Evolutionary conservation across 768 basidiomycete species (phyloP).

Genomic region (Russula compacta): DNA sequence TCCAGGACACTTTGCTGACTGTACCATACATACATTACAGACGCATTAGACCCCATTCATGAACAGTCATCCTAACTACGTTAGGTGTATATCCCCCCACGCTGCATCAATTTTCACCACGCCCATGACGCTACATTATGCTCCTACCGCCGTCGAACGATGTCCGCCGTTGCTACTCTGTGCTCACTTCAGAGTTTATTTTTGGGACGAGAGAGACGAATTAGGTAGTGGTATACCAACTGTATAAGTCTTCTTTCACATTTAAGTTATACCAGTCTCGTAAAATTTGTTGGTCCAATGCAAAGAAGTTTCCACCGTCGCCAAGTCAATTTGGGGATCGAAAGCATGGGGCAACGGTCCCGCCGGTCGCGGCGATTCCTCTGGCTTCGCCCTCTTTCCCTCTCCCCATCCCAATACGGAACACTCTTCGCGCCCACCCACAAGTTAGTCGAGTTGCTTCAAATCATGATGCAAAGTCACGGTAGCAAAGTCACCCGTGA

Average conservation of each 20-base stretch:
- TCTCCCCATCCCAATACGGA: too few species aligned
- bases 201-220: not conserved
- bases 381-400: too few species aligned
- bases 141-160: not conserved
- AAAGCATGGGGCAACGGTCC: too few species aligned
- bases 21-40: constrained; percentile 2
- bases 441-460: too few species aligned
- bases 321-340: too few species aligned
- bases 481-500: too few species aligned
- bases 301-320: too few species aligned
- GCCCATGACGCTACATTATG: not conserved
- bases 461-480: too few species aligned
- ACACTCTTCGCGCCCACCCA: too few species aligned
- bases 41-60: not conserved
- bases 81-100: not conserved
- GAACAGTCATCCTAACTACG: not conserved
- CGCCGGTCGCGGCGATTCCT: too few species aligned
- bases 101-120: not conserved
- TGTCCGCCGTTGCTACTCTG: not conserved
- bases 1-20: not conserved
- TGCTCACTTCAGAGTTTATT: not conserved
- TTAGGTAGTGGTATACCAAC: not conserved
- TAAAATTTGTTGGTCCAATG: too few species aligned
- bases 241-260: not conserved
- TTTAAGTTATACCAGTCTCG: not conserved